A percentile compares a stretch with the other conserved stretches of the same genome.
These are phyloP conservation scores for Fusarium pilosicola DNA, from an alignment of 2,329 filamentous ascomycete species.

Conservation along the genomic window DNA sequence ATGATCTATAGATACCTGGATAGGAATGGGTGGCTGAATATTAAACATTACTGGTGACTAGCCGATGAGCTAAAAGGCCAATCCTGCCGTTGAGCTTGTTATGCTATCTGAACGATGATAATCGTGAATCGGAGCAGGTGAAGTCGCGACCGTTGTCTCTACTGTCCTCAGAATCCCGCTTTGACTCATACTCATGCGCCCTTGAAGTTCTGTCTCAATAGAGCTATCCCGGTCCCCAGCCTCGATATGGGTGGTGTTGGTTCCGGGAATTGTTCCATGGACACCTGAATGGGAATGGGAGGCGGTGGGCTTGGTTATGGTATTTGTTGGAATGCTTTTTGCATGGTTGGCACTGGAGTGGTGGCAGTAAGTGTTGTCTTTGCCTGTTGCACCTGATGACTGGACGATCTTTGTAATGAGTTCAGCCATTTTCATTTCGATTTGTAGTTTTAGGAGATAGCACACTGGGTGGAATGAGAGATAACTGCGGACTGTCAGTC, in stretches of 20 bases:
- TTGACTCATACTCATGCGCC: not conserved
- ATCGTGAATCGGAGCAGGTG: not conserved
- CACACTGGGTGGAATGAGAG: conserved; percentile 56
- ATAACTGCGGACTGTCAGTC: conserved; percentile 30
- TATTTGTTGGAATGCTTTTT: not conserved
- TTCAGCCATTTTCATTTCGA: conserved; percentile 62
- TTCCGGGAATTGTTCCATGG: not conserved
- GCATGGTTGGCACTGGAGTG: not conserved
- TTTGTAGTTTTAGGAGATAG: conserved; percentile 60
- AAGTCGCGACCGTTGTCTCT: conserved; percentile 29
- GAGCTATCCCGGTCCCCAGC: conserved; percentile 17
- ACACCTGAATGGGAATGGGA: not conserved
- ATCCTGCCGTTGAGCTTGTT: conserved; percentile 18
- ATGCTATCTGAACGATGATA: conserved; percentile 18
- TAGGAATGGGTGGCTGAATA: too few relatives aligned
- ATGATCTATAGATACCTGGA: too few relatives aligned
- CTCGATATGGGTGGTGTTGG: conserved; percentile 4
- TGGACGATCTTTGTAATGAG: conserved; percentile 53
- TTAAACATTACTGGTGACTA: not conserved
- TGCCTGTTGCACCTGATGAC: not conserved
- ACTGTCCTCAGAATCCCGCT: conserved; percentile 35
- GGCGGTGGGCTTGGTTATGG: not conserved
- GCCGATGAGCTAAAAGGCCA: not conserved
- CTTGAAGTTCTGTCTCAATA: not conserved
- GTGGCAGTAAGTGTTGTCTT: conserved; percentile 17